phyloP scores from a whole-genome alignment of 495 filamentous ascomycete species.

The Niebla homalea region DNA sequence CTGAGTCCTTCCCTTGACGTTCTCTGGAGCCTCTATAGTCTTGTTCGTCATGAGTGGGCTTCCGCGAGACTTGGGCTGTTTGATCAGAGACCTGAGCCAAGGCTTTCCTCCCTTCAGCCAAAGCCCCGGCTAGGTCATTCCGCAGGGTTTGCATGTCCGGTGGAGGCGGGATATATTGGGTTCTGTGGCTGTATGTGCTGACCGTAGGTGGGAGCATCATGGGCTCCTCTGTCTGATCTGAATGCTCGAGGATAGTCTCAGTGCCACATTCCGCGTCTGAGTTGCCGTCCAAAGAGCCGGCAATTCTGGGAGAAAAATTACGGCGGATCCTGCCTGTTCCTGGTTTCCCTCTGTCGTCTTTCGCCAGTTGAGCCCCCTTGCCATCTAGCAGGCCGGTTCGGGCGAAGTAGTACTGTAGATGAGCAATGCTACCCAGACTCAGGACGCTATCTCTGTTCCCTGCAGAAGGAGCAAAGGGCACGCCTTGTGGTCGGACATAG shows the following conservation, averaged over 20 bases:
- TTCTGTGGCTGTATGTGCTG: slow-evolving; percentile 85
- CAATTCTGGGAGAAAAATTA: slow-evolving; percentile 2
- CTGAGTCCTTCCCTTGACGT: slow-evolving; percentile 19
- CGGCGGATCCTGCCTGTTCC: background rate
- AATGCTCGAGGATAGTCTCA: slow-evolving; percentile 47
- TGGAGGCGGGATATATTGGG: slow-evolving; percentile 73
- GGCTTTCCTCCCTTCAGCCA: slow-evolving; percentile 51
- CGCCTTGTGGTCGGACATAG: slow-evolving; percentile 82
- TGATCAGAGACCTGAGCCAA: slow-evolving; percentile 34
- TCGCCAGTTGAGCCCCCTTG: slow-evolving; percentile 73
- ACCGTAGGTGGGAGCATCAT: slow-evolving; percentile 88
- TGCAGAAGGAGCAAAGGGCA: slow-evolving; percentile 81
- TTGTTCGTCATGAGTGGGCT: slow-evolving; percentile 2
- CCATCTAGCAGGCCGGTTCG: slow-evolving; percentile 86
- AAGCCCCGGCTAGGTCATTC: slow-evolving; percentile 52
- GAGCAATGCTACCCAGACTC: slow-evolving; percentile 89
- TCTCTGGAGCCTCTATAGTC: slow-evolving; percentile 19
- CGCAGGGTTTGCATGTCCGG: slow-evolving; percentile 69
- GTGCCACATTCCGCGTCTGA: slow-evolving; percentile 24
- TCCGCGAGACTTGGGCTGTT: slow-evolving; percentile 4
- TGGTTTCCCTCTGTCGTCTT: slow-evolving; percentile 46
- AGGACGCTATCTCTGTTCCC: slow-evolving; percentile 83
- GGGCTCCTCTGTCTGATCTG: slow-evolving; percentile 37
- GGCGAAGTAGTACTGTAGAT: slow-evolving; percentile 97
- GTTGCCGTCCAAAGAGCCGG: slow-evolving; percentile 1